Conservation (phyloP, 208 protist species). For the Trypanosoma melophagium region DNA sequence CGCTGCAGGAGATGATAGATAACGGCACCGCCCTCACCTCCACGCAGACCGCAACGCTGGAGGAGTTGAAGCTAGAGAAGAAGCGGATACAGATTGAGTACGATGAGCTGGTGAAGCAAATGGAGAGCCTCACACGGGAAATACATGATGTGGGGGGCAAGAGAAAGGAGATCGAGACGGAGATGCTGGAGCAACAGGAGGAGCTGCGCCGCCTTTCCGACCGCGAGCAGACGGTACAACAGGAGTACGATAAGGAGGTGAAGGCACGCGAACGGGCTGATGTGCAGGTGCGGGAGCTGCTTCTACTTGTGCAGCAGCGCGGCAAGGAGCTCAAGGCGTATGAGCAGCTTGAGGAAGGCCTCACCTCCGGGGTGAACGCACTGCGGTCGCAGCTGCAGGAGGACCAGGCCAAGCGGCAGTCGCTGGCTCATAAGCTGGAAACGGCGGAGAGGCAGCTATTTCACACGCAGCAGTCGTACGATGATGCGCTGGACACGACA, state of each 20-base stretch:
- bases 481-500: slow-evolving; percentile 91
- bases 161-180: slow-evolving; percentile 38
- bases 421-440: slow-evolving; percentile 84
- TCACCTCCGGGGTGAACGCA: slow-evolving; percentile 33
- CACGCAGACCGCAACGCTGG: slow-evolving; percentile 93
- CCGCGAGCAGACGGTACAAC: slow-evolving; percentile 51
- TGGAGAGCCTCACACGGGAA: slow-evolving; percentile 74
- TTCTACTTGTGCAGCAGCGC: slow-evolving; percentile 70
- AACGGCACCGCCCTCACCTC: slow-evolving; percentile 87
- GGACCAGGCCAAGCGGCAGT: slow-evolving; percentile 52
- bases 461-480: slow-evolving; percentile 87
- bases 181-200: slow-evolving; percentile 58
- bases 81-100: slow-evolving; percentile 93
- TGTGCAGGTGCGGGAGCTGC: slow-evolving; percentile 83
- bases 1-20: slow-evolving; percentile 93
- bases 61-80: slow-evolving; percentile 93
- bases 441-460: slow-evolving; percentile 87
- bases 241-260: slow-evolving; percentile 85
- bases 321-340: slow-evolving; percentile 59
- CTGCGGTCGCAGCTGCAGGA: slow-evolving; percentile 68
- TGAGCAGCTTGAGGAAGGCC: slow-evolving; percentile 30
- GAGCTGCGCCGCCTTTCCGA: slow-evolving; percentile 59
- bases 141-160: slow-evolving; percentile 56
- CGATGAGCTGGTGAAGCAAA: slow-evolving; percentile 91
- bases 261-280: slow-evolving; percentile 91